Evolutionary conservation across 1,139 yeast genomes (phyloP), one percentile per base, ranked within the genome.

Genomic region (Magnusiomyces ingens): DNA sequence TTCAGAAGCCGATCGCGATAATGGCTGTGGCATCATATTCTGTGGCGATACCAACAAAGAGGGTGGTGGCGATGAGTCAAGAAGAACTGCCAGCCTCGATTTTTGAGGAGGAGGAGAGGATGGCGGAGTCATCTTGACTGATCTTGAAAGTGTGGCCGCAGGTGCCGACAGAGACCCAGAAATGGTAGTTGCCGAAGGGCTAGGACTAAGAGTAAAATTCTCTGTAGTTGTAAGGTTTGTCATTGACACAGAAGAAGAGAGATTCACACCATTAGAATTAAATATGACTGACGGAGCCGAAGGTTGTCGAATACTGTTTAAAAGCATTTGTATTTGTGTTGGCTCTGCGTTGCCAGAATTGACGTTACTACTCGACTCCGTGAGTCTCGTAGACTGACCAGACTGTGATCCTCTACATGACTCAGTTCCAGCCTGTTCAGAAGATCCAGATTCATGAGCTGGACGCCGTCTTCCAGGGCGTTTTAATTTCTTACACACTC

Each of bases 281-380:
- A 49, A 42, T 10, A 58, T 41, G 15, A 57, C 53, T 4, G 60
- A 41, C n/a, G 54, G 21, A 6, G 45, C 17, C 3, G 60, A 54
- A 1, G 59, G 49, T 46, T 55, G 54, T 35, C 67, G 58, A 29
- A 64, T 64, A 37, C 62, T 57, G 37, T 58, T 57, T 40, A 64
- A 54, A 17, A 64, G 59, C 11, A 59, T 54, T 44, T 59, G 61
- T 3, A 56, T 6, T 12, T 37, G 18, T 11, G 48, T 47, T 36
- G 42, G 37, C 3, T 51, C 12, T 13, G 53, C 32, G 8, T 8
- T 26, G 8, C 32, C n/a, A n/a, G n/a, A n/a, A n/a, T n/a, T n/a
- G n/a, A n/a, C n/a, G n/a, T n/a, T 26, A 26, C 32, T 26, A 26
- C 32, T 26, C 32, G 32, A 26, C 32, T 26, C 32, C 8, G 32